phyloP scores from a whole-genome alignment of 108 stramenopile species.

The Skeletonema grethae region DNA sequence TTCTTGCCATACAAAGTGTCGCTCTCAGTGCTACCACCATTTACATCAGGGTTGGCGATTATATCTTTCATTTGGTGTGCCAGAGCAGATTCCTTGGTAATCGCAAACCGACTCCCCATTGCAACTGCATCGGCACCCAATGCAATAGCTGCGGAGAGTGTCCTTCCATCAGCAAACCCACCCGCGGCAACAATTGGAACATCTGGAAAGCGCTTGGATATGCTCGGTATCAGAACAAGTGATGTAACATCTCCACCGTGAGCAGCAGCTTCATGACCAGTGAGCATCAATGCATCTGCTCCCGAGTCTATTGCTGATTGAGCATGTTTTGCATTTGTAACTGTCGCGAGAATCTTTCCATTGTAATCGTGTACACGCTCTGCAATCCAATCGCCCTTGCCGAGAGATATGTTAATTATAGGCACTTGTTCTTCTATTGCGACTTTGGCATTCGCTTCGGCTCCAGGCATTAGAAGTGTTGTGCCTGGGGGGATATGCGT shows the following conservation, averaged over 20 bases:
- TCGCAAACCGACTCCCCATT: slow-evolving; percentile 87
- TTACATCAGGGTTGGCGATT: slow-evolving; percentile 31
- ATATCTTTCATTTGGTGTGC: slow-evolving; percentile 72
- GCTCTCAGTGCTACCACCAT: slow-evolving; percentile 47
- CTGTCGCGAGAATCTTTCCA: slow-evolving; percentile 80
- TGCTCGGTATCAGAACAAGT: slow-evolving; percentile 70
- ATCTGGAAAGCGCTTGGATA: slow-evolving; percentile 76
- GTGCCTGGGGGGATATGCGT: slow-evolving; percentile 18
- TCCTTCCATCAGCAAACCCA: slow-evolving; percentile 89
- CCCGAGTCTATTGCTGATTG: slow-evolving; percentile 63
- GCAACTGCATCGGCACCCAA: slow-evolving; percentile 91
- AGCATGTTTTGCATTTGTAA: slow-evolving; percentile 83
- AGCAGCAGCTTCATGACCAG: slow-evolving; percentile 92
- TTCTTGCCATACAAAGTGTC: slow-evolving; percentile 85
- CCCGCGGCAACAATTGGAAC: slow-evolving; percentile 88
- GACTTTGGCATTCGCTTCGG: slow-evolving; percentile 80
- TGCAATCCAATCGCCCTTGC: slow-evolving; percentile 87
- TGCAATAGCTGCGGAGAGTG: slow-evolving; percentile 77
- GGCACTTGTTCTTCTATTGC: slow-evolving; percentile 88
- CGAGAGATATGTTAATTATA: slow-evolving; percentile 83
- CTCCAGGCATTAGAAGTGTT: slow-evolving; percentile 88
- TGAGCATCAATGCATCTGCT: slow-evolving; percentile 87
- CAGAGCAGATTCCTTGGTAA: slow-evolving; percentile 74
- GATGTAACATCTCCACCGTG: slow-evolving; percentile 90
- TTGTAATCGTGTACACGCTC: slow-evolving; percentile 72